Evolutionary conservation across 2,329 filamentous ascomycete genomes (phyloP).

Genomic region (Alternaria novae-zelandiae): DNA sequence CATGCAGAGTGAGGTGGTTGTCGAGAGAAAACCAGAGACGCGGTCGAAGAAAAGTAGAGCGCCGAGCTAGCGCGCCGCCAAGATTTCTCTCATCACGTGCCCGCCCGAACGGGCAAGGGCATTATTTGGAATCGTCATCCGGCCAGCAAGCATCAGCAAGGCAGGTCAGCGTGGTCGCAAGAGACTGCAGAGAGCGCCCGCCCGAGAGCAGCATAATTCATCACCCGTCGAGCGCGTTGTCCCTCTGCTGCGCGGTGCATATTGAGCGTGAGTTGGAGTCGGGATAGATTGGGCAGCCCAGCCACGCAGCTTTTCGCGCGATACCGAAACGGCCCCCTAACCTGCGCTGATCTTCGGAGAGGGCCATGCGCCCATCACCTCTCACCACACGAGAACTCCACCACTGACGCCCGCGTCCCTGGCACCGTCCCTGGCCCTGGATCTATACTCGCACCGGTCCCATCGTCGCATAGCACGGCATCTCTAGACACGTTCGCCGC

Average conservation of each 20-base stretch:
- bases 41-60: constrained; percentile 29
- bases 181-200: background rate
- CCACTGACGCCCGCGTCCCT: constrained; percentile 34
- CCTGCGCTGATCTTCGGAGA: constrained; percentile 27
- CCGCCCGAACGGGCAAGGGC: constrained; percentile 7
- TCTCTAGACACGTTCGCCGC: constrained; percentile 26
- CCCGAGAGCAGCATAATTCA: background rate
- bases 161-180: background rate
- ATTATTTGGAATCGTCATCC: constrained; percentile 18
- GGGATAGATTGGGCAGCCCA: constrained; percentile 25
- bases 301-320: constrained; percentile 30
- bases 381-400: constrained; percentile 32
- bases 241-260: background rate
- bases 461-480: constrained; percentile 33
- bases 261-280: constrained; percentile 5
- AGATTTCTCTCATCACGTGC: constrained; percentile 12
- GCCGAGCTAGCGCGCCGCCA: constrained; percentile 22
- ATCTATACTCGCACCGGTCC: constrained; percentile 33
- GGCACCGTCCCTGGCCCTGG: constrained; percentile 32
- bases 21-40: constrained; percentile 15
- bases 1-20: background rate
- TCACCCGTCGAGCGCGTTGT: background rate
- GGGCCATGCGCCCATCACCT: constrained; percentile 33
- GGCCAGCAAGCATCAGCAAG: background rate
- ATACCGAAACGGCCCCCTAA: constrained; percentile 31